Evolutionary conservation across 495 filamentous ascomycete genomes (phyloP).

Genomic region (Talaromyces nanjingensis): DNA sequence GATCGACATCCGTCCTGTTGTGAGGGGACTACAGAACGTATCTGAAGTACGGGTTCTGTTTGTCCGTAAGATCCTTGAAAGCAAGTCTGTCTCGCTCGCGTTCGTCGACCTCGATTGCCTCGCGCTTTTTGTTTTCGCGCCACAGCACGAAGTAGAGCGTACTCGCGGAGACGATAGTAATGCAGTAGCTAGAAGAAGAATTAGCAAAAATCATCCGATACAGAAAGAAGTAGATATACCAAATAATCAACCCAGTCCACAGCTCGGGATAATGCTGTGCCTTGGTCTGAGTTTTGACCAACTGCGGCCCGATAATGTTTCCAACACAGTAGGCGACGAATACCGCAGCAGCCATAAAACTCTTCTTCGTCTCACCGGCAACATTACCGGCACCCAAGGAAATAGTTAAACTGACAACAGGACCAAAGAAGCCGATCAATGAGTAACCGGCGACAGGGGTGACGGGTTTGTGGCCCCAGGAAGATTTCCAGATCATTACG

Average conservation of each 20-base stretch:
- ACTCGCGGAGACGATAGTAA: conserved; percentile 51
- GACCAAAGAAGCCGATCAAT: conserved; percentile 64
- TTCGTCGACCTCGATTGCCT: conserved; percentile 45
- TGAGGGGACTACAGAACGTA: conserved; percentile 49
- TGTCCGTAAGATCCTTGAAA: conserved; percentile 69
- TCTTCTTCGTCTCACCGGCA: conserved; percentile 73
- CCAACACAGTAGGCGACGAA: conserved; percentile 72
- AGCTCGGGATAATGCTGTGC: conserved; percentile 60
- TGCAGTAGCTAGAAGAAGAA: conserved; percentile 49
- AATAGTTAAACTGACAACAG: conserved; percentile 58
- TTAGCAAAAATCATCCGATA: neutral
- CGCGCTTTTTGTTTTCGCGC: conserved; percentile 49
- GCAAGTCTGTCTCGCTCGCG: conserved; percentile 55
- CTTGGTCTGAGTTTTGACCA: conserved; percentile 55
- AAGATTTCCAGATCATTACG: conserved; percentile 65
- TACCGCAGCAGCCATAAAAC: conserved; percentile 61
- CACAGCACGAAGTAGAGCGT: conserved; percentile 50
- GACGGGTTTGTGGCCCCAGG: conserved; percentile 55
- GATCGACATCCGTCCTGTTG: neutral
- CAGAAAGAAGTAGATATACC: conserved; percentile 34
- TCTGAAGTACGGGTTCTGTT: conserved; percentile 66
- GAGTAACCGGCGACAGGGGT: conserved; percentile 63
- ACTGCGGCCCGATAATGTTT: conserved; percentile 66
- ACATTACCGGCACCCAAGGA: conserved; percentile 65
- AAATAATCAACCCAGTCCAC: conserved; percentile 65